Percentiles rank a stretch among this genome's conserved stretches.
Conservation (phyloP, 495 filamentous ascomycete genomes). For the Xeromyces bisporus region DNA sequence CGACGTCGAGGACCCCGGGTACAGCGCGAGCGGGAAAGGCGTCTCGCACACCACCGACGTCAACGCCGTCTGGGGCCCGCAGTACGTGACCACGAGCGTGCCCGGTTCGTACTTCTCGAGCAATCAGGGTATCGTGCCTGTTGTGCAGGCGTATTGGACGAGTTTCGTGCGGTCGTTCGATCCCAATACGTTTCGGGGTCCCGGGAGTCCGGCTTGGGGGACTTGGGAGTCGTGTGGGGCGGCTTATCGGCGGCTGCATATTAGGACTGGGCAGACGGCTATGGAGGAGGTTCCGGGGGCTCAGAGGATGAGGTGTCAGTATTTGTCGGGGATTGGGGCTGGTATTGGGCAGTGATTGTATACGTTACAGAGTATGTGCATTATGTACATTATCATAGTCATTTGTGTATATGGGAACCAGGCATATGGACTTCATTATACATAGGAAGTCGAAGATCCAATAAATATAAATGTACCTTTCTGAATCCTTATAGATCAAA, state of each 20-base stretch:
- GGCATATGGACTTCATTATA: too few species aligned
- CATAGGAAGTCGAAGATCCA: too few species aligned
- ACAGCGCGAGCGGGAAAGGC: constrained; percentile 35
- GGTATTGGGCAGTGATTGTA: constrained; percentile 34
- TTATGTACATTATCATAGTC: constrained; percentile 1
- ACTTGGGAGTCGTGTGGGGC: constrained; percentile 18
- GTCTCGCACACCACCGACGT: constrained; percentile 46
- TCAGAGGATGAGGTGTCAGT: constrained; percentile 34
- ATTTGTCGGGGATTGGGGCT: constrained; percentile 35
- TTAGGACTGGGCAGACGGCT: constrained; percentile 35
- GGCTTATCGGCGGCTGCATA: constrained; percentile 30
- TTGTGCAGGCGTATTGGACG: constrained; percentile 51
- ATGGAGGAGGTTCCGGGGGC: constrained; percentile 38
- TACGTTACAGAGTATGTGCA: too few species aligned
- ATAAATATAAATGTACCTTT: too few species aligned
- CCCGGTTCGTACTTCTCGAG: constrained; percentile 37
- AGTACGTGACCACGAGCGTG: constrained; percentile 19
- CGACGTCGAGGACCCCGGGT: constrained; percentile 38
- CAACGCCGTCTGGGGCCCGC: constrained; percentile 41
- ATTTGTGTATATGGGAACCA: too few species aligned
- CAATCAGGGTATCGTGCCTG: constrained; percentile 34
- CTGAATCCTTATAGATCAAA: too few species aligned
- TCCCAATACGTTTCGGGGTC: constrained; percentile 37
- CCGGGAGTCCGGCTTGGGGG: constrained; percentile 32
- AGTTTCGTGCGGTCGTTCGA: constrained; percentile 49